Conservation (phyloP, 1,284 basidiomycete species). For the Rhodotorula sp. region DNA sequence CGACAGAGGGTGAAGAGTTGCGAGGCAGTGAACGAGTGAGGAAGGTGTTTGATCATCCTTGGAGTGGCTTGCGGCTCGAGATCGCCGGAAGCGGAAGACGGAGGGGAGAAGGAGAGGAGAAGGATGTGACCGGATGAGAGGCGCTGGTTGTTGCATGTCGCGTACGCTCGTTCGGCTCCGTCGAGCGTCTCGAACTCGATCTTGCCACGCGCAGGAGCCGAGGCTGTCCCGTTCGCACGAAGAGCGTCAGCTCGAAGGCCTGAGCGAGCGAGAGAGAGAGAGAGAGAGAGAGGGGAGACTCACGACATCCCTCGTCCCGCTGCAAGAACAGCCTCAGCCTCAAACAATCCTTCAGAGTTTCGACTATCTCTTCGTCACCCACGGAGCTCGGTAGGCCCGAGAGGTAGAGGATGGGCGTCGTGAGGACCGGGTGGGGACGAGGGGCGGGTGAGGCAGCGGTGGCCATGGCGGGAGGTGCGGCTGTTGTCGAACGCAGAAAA, state of each 20-base stretch:
- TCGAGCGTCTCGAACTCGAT: constrained; percentile 30
- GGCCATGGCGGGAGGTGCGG: background rate
- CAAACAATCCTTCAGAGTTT: constrained; percentile 25
- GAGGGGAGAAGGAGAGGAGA: constrained; percentile 9
- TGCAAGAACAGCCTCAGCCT: constrained; percentile 8
- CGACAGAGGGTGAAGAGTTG: constrained; percentile 38
- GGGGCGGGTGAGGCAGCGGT: background rate
- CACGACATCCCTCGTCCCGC: background rate
- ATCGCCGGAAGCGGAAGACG: constrained; percentile 4
- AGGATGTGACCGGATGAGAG: constrained; percentile 25
- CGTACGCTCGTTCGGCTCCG: constrained; percentile 42
- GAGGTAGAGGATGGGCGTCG: constrained; percentile 13
- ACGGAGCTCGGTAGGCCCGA: constrained; percentile 9
- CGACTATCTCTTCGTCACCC: constrained; percentile 17
- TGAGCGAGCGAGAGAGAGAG: background rate
- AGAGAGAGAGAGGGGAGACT: background rate
- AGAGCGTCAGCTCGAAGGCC: background rate
- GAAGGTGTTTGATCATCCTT: constrained; percentile 41
- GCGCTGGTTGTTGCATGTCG: constrained; percentile 33
- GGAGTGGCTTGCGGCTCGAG: constrained; percentile 29
- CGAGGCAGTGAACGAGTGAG: constrained; percentile 24
- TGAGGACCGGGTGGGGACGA: constrained; percentile 7
- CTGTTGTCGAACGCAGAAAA: too few species aligned
- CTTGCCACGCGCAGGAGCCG: background rate
- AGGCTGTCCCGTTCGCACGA: background rate